Percentiles rank a stretch among this genome's conserved stretches.
Evolutionary conservation across 2,329 filamentous ascomycete genomes (phyloP).

Genomic region (Massarina eburnea): DNA sequence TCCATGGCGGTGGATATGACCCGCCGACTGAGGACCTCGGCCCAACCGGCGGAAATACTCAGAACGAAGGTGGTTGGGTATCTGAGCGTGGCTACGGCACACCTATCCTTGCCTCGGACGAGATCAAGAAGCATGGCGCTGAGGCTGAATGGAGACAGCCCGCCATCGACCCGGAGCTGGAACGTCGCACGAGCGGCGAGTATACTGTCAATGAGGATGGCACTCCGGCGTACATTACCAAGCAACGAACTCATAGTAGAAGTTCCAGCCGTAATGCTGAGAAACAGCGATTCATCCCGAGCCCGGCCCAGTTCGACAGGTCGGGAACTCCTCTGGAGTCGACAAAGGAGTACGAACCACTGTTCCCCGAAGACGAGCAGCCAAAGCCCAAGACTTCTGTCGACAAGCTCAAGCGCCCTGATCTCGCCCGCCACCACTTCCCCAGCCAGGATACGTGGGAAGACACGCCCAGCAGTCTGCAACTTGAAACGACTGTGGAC

Average conservation of each 20-base stretch:
- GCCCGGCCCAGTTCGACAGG: slow-evolving; percentile 51
- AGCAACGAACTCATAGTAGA: slow-evolving; percentile 56
- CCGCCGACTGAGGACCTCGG: slow-evolving; percentile 56
- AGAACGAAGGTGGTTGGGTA: slow-evolving; percentile 52
- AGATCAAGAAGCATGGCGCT: slow-evolving; percentile 71
- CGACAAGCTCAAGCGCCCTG: slow-evolving; percentile 59
- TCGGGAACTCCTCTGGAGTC: slow-evolving; percentile 74
- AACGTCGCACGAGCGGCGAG: slow-evolving; percentile 58
- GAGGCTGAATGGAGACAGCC: slow-evolving; percentile 71
- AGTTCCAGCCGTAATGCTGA: slow-evolving; percentile 53
- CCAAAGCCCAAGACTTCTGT: slow-evolving; percentile 54
- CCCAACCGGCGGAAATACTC: slow-evolving; percentile 47
- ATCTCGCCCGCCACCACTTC: slow-evolving; percentile 64
- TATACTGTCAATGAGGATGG: slow-evolving; percentile 52
- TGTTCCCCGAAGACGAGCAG: slow-evolving; percentile 75
- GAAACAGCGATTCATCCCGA: slow-evolving; percentile 45
- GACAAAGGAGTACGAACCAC: slow-evolving; percentile 90
- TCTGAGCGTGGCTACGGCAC: slow-evolving; percentile 66
- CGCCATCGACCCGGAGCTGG: slow-evolving; percentile 71
- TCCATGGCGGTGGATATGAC: slow-evolving; percentile 54
- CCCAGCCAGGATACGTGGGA: slow-evolving; percentile 98
- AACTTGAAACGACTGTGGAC: slow-evolving; percentile 76
- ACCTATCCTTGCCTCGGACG: slow-evolving; percentile 87
- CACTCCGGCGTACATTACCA: slow-evolving; percentile 48
- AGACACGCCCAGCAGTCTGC: slow-evolving; percentile 83